A percentile compares a stretch with the other conserved stretches of the same genome.
Evolutionary conservation across 805 yeast genomes (phyloP).

Genomic region (Metschnikowia arizonensis): DNA sequence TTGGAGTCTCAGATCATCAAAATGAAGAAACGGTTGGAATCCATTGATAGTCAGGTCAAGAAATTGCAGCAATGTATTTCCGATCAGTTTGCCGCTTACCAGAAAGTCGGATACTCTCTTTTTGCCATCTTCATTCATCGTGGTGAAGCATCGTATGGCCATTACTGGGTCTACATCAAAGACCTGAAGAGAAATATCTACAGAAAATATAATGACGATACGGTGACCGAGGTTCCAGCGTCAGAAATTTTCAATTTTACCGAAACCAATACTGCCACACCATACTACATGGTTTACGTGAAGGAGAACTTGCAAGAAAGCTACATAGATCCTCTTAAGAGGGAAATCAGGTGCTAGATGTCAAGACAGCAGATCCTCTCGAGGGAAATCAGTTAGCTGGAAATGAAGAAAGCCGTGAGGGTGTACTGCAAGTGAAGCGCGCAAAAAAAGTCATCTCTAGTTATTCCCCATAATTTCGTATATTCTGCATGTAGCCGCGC

Average conservation of each 20-base stretch:
- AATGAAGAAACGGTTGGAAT: slow-evolving; percentile 44
- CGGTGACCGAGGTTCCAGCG: slow-evolving; percentile 74
- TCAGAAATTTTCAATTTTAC: slow-evolving; percentile 63
- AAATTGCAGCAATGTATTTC: slow-evolving; percentile 48
- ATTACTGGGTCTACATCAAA: slow-evolving; percentile 91
- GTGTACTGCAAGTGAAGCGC: neutral
- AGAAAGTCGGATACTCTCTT: slow-evolving; percentile 67
- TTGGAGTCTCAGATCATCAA: slow-evolving; percentile 44
- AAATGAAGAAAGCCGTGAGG: neutral
- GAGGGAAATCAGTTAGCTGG: no score
- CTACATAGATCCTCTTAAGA: slow-evolving; percentile 61
- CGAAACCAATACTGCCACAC: slow-evolving; percentile 81
- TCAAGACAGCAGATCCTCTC: no score
- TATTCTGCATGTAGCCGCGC: slow-evolving; percentile 5
- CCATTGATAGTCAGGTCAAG: slow-evolving; percentile 39
- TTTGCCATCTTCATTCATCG: slow-evolving; percentile 93
- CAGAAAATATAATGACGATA: slow-evolving; percentile 92
- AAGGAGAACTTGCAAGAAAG: slow-evolving; percentile 52
- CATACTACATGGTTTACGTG: slow-evolving; percentile 85
- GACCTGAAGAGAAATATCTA: slow-evolving; percentile 66
- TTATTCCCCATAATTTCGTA: slow-evolving; percentile 2
- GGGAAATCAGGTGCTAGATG: slow-evolving; percentile 27
- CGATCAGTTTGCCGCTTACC: slow-evolving; percentile 58
- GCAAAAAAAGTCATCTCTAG: neutral
- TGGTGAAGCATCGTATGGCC: slow-evolving; percentile 95